Evolutionary conservation across 768 basidiomycete species (phyloP), one percentile per base, ranked within the genome.

Genomic region (Collybiopsis confluens): DNA sequence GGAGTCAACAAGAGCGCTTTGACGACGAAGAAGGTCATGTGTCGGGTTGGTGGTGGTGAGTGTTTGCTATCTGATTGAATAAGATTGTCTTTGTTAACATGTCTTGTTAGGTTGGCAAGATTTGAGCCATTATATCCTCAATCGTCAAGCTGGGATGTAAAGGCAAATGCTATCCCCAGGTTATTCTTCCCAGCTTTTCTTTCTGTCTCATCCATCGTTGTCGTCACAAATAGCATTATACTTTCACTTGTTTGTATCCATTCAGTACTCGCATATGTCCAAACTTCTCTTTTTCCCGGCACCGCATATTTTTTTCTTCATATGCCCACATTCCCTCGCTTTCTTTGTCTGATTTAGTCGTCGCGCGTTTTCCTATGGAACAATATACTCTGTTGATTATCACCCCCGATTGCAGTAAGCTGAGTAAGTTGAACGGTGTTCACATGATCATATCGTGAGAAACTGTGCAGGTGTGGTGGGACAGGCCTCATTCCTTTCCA

Each of bases 11-110:
- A 75, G 53, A 62, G 69, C 59, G 52, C 71, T 59, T 74, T 76
- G 60, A 80, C 70, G 54, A 82, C 81, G 56, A 91, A 88, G 81
- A 94, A 92, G 69, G 92, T 94, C 27, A 88, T 95, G 86, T 91
- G 88, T 70, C 84, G 92, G 56, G 87, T 94, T 57, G 92, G 92
- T 43, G 90, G 89, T 68, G 90, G 90, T 85, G 59, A 63, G 83
- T 74, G 3, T n/a, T 18, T 18, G 27, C 13, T 35, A 5, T 48
- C 43, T 55, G 56, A 16, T 46, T 51, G 10, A 51, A 47, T 16
- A 53, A 40, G 54, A 18, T 20, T 7, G 24, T 24, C 20, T 36
- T 11, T 35, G 56, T 49, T 35, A 33, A 45, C 49, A 42, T 35
- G 42, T 55, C 20, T 49, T 41, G 55, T 42, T 62, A 85, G 88